A percentile compares a stretch with the other conserved stretches of the same genome.
These are phyloP conservation scores for Leccinum disarticulatum DNA, from an alignment of 768 basidiomycete species.

Conservation along the genomic window DNA sequence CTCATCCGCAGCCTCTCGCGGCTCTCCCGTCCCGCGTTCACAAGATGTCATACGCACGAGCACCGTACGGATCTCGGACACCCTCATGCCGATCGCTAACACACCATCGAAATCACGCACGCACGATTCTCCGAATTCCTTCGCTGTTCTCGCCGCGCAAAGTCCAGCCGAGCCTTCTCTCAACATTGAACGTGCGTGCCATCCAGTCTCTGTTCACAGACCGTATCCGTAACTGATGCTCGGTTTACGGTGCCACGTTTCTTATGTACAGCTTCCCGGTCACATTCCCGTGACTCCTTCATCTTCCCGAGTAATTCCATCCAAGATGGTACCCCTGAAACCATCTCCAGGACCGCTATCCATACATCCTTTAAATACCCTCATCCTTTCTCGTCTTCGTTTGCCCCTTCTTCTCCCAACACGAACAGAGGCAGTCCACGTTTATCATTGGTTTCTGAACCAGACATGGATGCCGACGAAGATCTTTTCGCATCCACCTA, in stretches of 20 bases:
- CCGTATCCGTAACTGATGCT: conserved; percentile 9
- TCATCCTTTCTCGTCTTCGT: conserved; percentile 23
- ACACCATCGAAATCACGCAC: conserved; percentile 1
- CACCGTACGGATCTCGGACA: conserved; percentile 65
- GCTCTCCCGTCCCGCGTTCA: conserved; percentile 42
- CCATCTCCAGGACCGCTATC: conserved; percentile 16
- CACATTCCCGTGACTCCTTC: conserved; percentile 36
- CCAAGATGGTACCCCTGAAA: conserved; percentile 27
- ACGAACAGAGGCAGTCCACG: conserved; percentile 25
- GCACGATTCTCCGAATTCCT: conserved; percentile 2
- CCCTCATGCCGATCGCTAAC: conserved; percentile 27
- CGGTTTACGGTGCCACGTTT: conserved; percentile 22
- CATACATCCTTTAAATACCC: conserved; percentile 19
- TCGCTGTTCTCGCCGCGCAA: conserved; percentile 18
- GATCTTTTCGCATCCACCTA: conserved; percentile 33
- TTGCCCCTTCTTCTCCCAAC: conserved; percentile 22
- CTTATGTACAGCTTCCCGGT: conserved; percentile 15
- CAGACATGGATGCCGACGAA: conserved; percentile 24
- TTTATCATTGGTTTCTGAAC: conserved; percentile 23
- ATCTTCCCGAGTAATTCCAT: conserved; percentile 37
- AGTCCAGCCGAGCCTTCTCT: conserved; percentile 19
- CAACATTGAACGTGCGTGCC: conserved; percentile 22
- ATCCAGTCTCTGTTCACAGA: conserved; percentile 5
- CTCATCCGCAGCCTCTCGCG: conserved; percentile 27
- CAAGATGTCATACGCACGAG: conserved; percentile 63